Base-by-base conservation (phyloP, 2,329 filamentous ascomycete genomes). In the Aspergillus sergii region DNA sequence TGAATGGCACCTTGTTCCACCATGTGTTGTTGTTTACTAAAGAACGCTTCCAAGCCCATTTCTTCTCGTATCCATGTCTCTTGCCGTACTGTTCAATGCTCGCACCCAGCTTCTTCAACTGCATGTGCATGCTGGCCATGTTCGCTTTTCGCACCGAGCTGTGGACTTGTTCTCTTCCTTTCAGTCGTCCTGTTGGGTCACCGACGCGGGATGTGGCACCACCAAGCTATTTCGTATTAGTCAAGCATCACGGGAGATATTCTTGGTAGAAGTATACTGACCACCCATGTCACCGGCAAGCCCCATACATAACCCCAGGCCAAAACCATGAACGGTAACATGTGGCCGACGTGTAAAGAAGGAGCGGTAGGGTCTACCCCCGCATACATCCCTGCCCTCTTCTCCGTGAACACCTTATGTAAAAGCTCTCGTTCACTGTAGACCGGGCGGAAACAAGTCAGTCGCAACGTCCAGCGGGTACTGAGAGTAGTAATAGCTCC, bases 1-100 rank as follows among this genome's bases (percentile, higher is more conserved):
- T 82, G 51, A 96, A 82, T 1, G 88, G 84, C 50, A 92, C 79
- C 45, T 85, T 87, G 68, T 90, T 87, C 81, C 94, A 88, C 95
- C 95, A 99, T 57, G 84, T 83, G 66, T 88, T 90, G 77, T 99
- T 99, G 80, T 97, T 96, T 32, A 89, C 76, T 43, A 97, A 72
- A 26, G 85, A 86, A 60, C 88, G 86, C 66, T 83, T 87, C 82
- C 91, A 92, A 5, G 86, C 83, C 83, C 85, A 89, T 51, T 89
- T 81, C 63, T 82, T 82, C 30, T 85, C 64, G 73, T 88, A 91
- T 4, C 90, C 89, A 72, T 90, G 88, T 67, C 87, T 89, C 59
- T 79, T 77, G 6, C 86, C 91, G 67, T 92, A 85, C 0, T 71
- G 71, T 54, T 92, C 88, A 36, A 94, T 91, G 69, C 94, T 93